phyloP scores from a whole-genome alignment of 768 basidiomycete genomes.

The Tubosaeta sp. region DNA sequence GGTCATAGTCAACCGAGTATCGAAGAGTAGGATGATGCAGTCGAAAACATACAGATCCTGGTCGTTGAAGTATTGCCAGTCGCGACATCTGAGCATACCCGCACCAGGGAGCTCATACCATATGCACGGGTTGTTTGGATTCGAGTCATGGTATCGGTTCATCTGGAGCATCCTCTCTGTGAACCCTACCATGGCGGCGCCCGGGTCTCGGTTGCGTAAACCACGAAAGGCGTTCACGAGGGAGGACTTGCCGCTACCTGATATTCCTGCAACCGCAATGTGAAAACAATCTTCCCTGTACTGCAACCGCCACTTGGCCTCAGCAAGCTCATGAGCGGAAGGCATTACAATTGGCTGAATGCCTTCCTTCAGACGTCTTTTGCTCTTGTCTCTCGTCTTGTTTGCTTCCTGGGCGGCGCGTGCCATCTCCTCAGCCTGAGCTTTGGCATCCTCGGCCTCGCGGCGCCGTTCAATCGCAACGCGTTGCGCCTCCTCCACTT shows the following conservation, averaged over 20 bases:
- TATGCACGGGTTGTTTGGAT: constrained; percentile 16
- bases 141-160: constrained; percentile 23
- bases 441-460: constrained; percentile 2
- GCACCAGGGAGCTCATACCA: constrained; percentile 37
- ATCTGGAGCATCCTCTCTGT: constrained; percentile 26
- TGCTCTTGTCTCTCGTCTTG: constrained; percentile 10
- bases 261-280: constrained; percentile 31
- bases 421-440: constrained; percentile 6
- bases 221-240: constrained; percentile 35
- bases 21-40: constrained; percentile 29
- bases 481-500: constrained; percentile 2
- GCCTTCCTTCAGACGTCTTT: constrained; percentile 17
- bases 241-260: constrained; percentile 35
- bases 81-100: constrained; percentile 28
- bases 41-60: constrained; percentile 36
- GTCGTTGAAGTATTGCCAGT: constrained; percentile 35
- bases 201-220: constrained; percentile 12
- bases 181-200: constrained; percentile 26
- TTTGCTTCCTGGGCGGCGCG: constrained; percentile 7
- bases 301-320: constrained; percentile 12
- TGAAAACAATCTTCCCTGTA: constrained; percentile 27
- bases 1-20: constrained; percentile 31
- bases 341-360: constrained; percentile 25
- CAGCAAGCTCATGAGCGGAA: constrained; percentile 13
- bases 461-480: constrained; percentile 7